Conservation (phyloP, 305 asterid genomes). For the Striga hermonthica region DNA sequence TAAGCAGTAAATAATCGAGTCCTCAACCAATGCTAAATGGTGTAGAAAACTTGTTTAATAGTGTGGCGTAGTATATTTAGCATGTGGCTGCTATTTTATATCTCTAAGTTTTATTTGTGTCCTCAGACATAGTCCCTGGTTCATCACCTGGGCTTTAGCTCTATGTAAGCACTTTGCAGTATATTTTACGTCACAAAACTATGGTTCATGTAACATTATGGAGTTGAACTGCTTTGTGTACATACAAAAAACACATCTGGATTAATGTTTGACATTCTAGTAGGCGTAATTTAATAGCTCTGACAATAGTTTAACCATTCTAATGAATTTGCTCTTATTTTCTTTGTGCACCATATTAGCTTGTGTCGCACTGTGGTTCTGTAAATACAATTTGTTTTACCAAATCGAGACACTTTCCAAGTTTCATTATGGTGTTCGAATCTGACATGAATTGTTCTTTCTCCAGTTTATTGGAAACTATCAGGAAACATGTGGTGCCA, state of each 20-base stretch:
- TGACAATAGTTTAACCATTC: not conserved
- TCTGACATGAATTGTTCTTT: constrained; percentile 36
- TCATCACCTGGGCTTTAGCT: not conserved
- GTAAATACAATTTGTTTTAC: constrained; percentile 17
- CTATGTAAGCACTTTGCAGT: too few species aligned
- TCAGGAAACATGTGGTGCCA: constrained; percentile 75
- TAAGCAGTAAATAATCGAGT: not conserved
- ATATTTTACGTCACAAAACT: not conserved
- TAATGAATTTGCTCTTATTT: not conserved
- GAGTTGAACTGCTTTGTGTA: not conserved
- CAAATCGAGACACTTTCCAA: not conserved
- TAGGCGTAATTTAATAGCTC: not conserved
- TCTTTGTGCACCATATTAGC: constrained; percentile 4
- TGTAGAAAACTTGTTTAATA: not conserved
- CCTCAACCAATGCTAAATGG: not conserved
- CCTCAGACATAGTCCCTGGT: not conserved
- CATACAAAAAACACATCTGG: not conserved
- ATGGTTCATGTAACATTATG: not conserved
- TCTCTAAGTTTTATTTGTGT: not conserved
- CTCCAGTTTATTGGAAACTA: constrained; percentile 88
- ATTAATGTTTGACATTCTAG: not conserved
- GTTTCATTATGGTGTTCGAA: constrained; percentile 20
- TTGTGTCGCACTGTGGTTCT: constrained; percentile 18
- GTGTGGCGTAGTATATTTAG: not conserved
- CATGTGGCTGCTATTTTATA: not conserved